Evolutionary conservation across 2,329 filamentous ascomycete species (phyloP), one percentile per base, ranked within the genome.

Genomic region (Lojkania enalia): DNA sequence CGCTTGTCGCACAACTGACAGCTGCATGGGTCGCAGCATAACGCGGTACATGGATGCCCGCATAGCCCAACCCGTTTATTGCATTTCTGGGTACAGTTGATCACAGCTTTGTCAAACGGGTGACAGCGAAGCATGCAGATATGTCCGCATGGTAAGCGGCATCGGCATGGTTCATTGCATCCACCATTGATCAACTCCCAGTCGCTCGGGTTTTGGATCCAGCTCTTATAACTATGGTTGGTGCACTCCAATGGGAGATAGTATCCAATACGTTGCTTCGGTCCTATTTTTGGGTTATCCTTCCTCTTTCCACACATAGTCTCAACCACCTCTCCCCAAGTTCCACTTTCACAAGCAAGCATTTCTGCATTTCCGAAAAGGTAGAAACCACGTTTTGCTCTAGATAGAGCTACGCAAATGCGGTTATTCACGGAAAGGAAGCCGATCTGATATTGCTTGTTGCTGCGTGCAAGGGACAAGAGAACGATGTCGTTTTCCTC

Each of bases 401-500:
- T 83, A 13, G 82, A 84, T 1, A 85, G 61, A 11, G 81, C 81
- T 27, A 85, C 83, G 47, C 81, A 85, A 12, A 82, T 75, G 46
- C 83, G 75, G 50, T 85, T 85, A 25, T 77, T 74, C 11, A 86
- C 82, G 1, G 78, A 75, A 1, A 95, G 74, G 55, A 96, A 96
- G 0, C 91, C 91, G 20, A 90, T 84, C 0, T 74, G 72, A 3
- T 71, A 61, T 1, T 71, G 58, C 1, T 63, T 52, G 25, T 85
- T 86, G 52, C 85, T 90, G 32, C 91, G 81, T 2, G 94, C 90
- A 0, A 95, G 73, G 0, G 90, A 95, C 0, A 96, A 73, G 2
- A 96, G 64, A 7, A 96, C 77, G 6, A 96, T 76, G 18, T 91
- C 87, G 50, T 95, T 96, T 63, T 96, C 90, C 58, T 96, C 90